These are phyloP conservation scores for Penicillium sp. DNA, from an alignment of 2,329 filamentous ascomycete species.

Conservation along the genomic window DNA sequence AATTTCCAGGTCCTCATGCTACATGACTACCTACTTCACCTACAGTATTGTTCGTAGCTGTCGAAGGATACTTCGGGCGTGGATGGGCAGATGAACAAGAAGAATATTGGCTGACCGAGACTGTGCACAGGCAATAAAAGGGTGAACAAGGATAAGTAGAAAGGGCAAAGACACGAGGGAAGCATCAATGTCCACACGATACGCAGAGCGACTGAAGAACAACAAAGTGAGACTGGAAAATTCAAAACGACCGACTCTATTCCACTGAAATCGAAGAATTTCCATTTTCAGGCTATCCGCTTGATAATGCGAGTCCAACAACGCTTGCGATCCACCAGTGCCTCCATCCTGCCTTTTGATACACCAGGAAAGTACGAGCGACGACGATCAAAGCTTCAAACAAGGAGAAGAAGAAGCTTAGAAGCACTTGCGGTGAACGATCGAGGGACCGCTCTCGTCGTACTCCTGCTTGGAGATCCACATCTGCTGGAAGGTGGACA, in stretches of 20 bases:
- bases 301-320: slow-evolving; percentile 44
- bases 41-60: no score
- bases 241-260: slow-evolving; percentile 40
- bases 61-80: no score
- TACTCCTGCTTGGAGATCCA: slow-evolving; percentile 99
- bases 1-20: no score
- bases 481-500: slow-evolving; percentile 99
- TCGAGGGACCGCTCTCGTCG: slow-evolving; percentile 99
- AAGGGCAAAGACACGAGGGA: slow-evolving; percentile 11
- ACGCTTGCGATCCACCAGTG: slow-evolving; percentile 39
- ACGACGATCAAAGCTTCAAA: slow-evolving; percentile 34
- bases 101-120: neutral
- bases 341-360: slow-evolving; percentile 44
- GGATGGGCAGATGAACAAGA: no score
- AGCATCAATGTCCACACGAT: neutral
- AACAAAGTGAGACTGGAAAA: slow-evolving; percentile 19
- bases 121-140: neutral
- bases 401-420: slow-evolving; percentile 59
- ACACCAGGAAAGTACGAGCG: slow-evolving; percentile 45
- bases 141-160: neutral
- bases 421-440: slow-evolving; percentile 99
- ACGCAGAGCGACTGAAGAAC: slow-evolving; percentile 12
- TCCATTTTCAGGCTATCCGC: slow-evolving; percentile 44
- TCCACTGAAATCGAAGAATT: slow-evolving; percentile 42
- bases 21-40: no score